Evolutionary conservation across 768 basidiomycete species (phyloP), one percentile per base, ranked within the genome.

Genomic region (Termitomyces sp.): DNA sequence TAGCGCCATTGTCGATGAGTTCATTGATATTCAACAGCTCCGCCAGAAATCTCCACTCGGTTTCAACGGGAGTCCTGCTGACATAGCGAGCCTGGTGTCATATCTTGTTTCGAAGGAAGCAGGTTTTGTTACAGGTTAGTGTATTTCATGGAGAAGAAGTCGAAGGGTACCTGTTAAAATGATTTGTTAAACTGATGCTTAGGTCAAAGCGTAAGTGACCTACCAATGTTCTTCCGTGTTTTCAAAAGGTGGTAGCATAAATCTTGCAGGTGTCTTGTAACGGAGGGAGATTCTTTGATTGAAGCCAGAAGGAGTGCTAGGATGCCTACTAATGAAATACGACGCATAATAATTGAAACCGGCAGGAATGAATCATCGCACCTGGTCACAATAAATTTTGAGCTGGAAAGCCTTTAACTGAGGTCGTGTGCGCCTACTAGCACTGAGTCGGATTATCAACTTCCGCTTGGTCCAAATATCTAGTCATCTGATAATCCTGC

Each of bases 61-160:
- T 17, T 45, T 37, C 28, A 57, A 56, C 28, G 65, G 64, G 7
- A 40, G 48, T 3, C 60, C 65, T 30, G 56, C 67, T 8, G 75
- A 74, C 34, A 40, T 76, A n/a, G 72, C 72, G 1, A 62, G 55
- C 17, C 64, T 76, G 0, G 75, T 76, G 4, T 64, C 70, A 6
- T 76, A 68, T 56, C 59, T 76, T 19, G 70, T 56, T 1, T 70
- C 69, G 1, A 64, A 67, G 3, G 68, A 70, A 19, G 66, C 74
- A 12, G 61, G 61, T 55, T 69, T 64, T 24, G 43, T 76, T 53
- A 74, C 71, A 45, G 58, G 58, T 42, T 42, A 52, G 51, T 47
- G 24, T 38, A 26, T 28, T 43, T 8, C n/a, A 14, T 41, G 14
- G 1, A 1, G 2, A 42, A 43, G 7, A 35, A 35, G 34, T 42